Percentiles rank a stretch among this genome's conserved stretches.
Evolutionary conservation across 2,329 filamentous ascomycete genomes (phyloP).

Genomic region (Fusarium concolor): DNA sequence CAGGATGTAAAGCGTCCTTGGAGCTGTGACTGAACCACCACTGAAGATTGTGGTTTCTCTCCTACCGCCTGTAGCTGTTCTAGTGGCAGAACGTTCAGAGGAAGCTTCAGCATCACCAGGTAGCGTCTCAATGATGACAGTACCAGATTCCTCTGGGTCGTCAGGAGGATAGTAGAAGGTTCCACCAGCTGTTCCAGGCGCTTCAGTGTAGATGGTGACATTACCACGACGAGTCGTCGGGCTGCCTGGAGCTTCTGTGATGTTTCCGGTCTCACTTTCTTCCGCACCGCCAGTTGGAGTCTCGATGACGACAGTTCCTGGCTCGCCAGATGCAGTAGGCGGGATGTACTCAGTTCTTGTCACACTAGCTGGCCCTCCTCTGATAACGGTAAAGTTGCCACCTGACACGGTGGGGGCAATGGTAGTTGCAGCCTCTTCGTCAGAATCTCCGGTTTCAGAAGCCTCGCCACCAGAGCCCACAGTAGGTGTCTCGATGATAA

Average conservation of each 20-base stretch:
- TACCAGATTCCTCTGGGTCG: not conserved
- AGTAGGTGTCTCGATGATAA: constrained; percentile 16
- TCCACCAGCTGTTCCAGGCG: not conserved
- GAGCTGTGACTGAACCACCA: constrained; percentile 11
- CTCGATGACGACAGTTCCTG: constrained; percentile 7
- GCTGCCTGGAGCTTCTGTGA: not conserved
- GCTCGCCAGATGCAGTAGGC: not conserved
- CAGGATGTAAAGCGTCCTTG: too few species aligned
- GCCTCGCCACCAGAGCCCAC: not conserved
- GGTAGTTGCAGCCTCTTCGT: not conserved
- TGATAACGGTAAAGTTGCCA: constrained; percentile 3
- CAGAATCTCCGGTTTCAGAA: too few species aligned
- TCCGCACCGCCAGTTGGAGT: not conserved
- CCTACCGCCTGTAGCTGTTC: not conserved
- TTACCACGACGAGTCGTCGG: not conserved
- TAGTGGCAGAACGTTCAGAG: not conserved
- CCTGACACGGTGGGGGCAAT: not conserved
- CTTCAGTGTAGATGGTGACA: constrained; percentile 6
- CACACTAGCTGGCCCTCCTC: not conserved
- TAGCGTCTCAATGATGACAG: constrained; percentile 2
- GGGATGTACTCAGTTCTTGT: constrained; percentile 6
- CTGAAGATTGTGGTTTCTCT: constrained; percentile 12
- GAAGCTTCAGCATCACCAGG: not conserved
- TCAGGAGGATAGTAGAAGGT: constrained; percentile 22
- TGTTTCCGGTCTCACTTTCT: not conserved